Conservation (phyloP, 495 filamentous ascomycete genomes). For the Hypoxylon cercidicola region DNA sequence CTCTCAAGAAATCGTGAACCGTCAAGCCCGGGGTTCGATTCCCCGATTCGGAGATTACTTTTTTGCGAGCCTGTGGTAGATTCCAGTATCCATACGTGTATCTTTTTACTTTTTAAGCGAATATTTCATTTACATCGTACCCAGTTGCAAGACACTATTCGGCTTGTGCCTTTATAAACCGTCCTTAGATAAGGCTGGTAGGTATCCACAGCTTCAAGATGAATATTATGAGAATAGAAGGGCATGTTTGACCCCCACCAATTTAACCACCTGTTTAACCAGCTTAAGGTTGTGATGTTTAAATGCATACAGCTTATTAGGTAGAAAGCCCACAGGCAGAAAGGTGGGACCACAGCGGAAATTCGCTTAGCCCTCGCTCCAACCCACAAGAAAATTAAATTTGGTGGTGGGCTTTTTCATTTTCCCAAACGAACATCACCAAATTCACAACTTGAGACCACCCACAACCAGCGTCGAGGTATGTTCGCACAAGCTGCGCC, state of each 20-base stretch:
- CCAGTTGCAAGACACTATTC: too few species aligned
- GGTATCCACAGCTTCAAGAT: too few species aligned
- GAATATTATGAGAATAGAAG: too few species aligned
- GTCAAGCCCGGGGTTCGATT: constrained; percentile 54
- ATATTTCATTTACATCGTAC: too few species aligned
- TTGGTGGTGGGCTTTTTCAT: constrained; percentile 31
- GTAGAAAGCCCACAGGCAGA: background rate
- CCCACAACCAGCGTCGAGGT: constrained; percentile 47
- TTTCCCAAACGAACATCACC: constrained; percentile 40
- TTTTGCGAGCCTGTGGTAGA: too few species aligned
- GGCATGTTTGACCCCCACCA: too few species aligned
- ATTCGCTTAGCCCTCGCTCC: constrained; percentile 48
- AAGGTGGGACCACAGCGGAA: constrained; percentile 24
- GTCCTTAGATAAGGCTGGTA: too few species aligned
- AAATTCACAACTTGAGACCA: constrained; percentile 38
- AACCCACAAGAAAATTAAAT: constrained; percentile 50
- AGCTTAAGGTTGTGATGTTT: background rate
- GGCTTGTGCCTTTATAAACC: too few species aligned
- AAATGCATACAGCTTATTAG: constrained; percentile 14
- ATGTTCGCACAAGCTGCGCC: constrained; percentile 23
- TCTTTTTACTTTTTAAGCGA: too few species aligned
- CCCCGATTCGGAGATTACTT: constrained; percentile 48
- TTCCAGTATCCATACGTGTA: too few species aligned
- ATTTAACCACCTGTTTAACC: too few species aligned
- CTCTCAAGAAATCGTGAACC: constrained; percentile 40